Evolutionary conservation across 2,329 filamentous ascomycete species (phyloP), one percentile per base, ranked within the genome.

Genomic region (Xylaria digitata): DNA sequence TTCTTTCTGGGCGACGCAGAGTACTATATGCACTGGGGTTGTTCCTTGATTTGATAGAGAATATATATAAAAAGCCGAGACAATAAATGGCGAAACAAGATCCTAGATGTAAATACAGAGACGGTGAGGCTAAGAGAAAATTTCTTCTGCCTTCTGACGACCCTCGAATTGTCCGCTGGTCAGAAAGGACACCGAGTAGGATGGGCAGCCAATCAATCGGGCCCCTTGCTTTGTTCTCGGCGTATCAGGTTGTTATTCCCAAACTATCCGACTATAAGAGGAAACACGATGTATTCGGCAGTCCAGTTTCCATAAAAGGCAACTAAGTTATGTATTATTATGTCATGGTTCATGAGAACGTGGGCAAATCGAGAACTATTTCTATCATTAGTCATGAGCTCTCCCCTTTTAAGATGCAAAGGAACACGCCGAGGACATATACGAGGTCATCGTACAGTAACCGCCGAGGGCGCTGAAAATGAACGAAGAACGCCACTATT

Each of bases 401-500:
- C 37, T 13, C 45, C 60, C 54, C 9, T 50, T 59, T 65, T 48
- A 34, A 60, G 53, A 56, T 23, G 43, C 23, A 54, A 50, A 66
- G 59, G 59, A 66, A 49, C 26, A 26, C 54, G 64, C 59, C 60
- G 64, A 63, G 53, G 26, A 42, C 19, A 8, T 3, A 42, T 55
- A 52, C 58, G 57, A 53, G 48, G 48, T 53, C n/a, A 32, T 61
- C 23, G 53, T 45, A 67, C 53, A 66, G 60, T 68, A 71, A 69
- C 61, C 58, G 64, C 60, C 52, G 32, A 49, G 45, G 52, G 48
- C 53, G 48, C 40, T 66, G 57, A 61, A 71, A 70, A 70, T 69
- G 69, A 68, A 67, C 54, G 34, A 64, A 53, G 59, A 68, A 66
- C 68, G 69, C 67, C 71, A 71, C 58, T 50, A 56, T 58, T 61